These are phyloP conservation scores for Suillus ampliporus DNA, from an alignment of 768 basidiomycete species.

Conservation along the genomic window DNA sequence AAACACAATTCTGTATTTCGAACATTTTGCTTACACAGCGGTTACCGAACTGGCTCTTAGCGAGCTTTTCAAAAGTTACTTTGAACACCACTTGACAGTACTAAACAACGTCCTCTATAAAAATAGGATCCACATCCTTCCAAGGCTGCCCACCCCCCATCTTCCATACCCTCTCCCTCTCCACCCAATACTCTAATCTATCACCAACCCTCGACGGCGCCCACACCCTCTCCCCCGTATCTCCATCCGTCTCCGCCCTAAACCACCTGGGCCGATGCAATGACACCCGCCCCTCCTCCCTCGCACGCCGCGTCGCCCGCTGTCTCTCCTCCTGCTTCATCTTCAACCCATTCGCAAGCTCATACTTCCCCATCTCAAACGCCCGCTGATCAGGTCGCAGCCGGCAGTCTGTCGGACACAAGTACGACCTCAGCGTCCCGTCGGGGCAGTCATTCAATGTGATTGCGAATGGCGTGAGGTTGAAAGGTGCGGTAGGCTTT, in stretches of 20 bases:
- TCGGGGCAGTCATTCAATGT: slow-evolving; percentile 88
- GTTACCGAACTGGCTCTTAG: not conserved
- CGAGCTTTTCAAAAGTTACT: no score
- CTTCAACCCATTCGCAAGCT: slow-evolving; percentile 82
- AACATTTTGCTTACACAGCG: no score
- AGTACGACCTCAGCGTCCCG: slow-evolving; percentile 67
- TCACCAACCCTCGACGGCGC: slow-evolving; percentile 58
- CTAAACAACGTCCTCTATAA: slow-evolving; percentile 60
- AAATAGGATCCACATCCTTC: slow-evolving; percentile 81
- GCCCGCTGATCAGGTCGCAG: slow-evolving; percentile 93
- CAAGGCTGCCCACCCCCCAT: slow-evolving; percentile 46
- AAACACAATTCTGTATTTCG: no score
- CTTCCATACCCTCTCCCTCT: slow-evolving; percentile 70
- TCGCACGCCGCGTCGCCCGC: slow-evolving; percentile 63
- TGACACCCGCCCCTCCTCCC: slow-evolving; percentile 77
- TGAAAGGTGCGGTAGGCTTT: slow-evolving; percentile 82
- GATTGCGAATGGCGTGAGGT: slow-evolving; percentile 93
- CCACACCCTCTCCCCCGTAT: slow-evolving; percentile 93
- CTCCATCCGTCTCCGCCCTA: slow-evolving; percentile 76
- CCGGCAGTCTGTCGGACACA: slow-evolving; percentile 92
- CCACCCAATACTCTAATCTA: slow-evolving; percentile 81
- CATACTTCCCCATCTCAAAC: slow-evolving; percentile 89
- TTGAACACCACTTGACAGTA: no score
- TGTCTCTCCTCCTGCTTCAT: slow-evolving; percentile 84
- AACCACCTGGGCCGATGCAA: slow-evolving; percentile 91